Conservation (phyloP, 805 yeast species). For the Candida insectorum region DNA sequence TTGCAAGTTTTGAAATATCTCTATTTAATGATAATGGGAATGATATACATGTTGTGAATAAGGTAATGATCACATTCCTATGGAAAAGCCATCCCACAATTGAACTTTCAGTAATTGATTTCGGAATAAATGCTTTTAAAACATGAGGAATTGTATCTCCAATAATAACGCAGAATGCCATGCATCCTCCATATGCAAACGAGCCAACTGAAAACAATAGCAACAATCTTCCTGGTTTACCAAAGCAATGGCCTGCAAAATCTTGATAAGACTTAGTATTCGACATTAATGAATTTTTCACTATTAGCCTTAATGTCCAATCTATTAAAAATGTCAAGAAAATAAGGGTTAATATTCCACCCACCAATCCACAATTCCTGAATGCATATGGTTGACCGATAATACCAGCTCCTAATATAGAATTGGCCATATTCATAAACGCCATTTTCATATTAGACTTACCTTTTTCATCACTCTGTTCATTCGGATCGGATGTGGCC, state of each 20-base stretch:
- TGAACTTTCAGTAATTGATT: slow-evolving; percentile 28
- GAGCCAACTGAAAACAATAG: slow-evolving; percentile 76
- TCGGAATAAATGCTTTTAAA: slow-evolving; percentile 59
- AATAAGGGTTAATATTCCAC: slow-evolving; percentile 63
- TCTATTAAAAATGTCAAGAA: slow-evolving; percentile 71
- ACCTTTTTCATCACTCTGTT: slow-evolving; percentile 19
- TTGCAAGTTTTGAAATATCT: slow-evolving; percentile 81
- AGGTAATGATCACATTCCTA: slow-evolving; percentile 66
- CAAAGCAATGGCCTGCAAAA: slow-evolving; percentile 77
- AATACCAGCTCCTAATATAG: slow-evolving; percentile 93
- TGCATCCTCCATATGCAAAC: slow-evolving; percentile 91
- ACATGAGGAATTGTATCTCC: slow-evolving; percentile 97
- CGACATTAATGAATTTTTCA: slow-evolving; percentile 74
- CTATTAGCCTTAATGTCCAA: slow-evolving; percentile 81
- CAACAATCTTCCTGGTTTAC: slow-evolving; percentile 61
- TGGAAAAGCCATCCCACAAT: slow-evolving; percentile 45
- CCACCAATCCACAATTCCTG: slow-evolving; percentile 71
- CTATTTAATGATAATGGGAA: slow-evolving; percentile 78
- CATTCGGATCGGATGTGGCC: neutral
- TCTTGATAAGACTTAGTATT: slow-evolving; percentile 81
- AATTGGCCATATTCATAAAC: slow-evolving; percentile 95
- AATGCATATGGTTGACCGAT: slow-evolving; percentile 93
- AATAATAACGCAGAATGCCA: slow-evolving; percentile 90
- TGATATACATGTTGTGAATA: slow-evolving; percentile 70
- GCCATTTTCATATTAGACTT: slow-evolving; percentile 67